Base-by-base conservation (phyloP, 257 asterid genomes). In the Nicotiana attenuata region DNA sequence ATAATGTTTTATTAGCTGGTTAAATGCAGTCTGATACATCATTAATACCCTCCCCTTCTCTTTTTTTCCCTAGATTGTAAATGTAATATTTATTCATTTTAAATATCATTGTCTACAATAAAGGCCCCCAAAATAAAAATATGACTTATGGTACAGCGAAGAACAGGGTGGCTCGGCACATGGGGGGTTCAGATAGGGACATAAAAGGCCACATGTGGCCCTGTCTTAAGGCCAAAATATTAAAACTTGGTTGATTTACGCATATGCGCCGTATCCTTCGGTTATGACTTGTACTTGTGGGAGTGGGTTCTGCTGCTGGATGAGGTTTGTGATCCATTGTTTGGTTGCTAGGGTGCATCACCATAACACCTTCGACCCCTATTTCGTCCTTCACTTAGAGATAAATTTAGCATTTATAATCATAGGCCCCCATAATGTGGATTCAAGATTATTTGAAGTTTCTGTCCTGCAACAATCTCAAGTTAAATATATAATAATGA, bases 331-430 rank as follows among this genome's bases (percentile, higher is more conserved):
- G 35, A 13, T 56, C 22, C 24, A 19, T 52, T 81, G 84, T 67
- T 75, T 81, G 80, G 84, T 81, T 65, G 84, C 65, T 60, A 45
- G 84, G 84, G 81, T 82, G 81, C 81, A 82, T 60, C 19, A 11
- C 35, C 61, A 33, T 67, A 45, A 22, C 80, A 8, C 80, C 71
- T 24, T 33, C 14, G 2, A 28, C 29, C 15, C 38, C 17, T 59
- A 57, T 15, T 17, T 31, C 22, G 80, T 67, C 22, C 59, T 14
- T 52, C n/a, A 52, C 28, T 82, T 75, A 16, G 1, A 19, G 24
- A 71, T 28, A 4, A 71, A 71, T 20, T 13, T 10, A 71, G 26
- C 59, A 22, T 24, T 71, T 20, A 10, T 20, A 45, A 71, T 11
- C 35, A 71, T 20, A n/a, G 78, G 59, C 10, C 59, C n/a, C 5